Percentiles rank a stretch among this genome's conserved stretches.
Evolutionary conservation across 2,329 filamentous ascomycete species (phyloP).

Genomic region (Lachnellula hyalina): DNA sequence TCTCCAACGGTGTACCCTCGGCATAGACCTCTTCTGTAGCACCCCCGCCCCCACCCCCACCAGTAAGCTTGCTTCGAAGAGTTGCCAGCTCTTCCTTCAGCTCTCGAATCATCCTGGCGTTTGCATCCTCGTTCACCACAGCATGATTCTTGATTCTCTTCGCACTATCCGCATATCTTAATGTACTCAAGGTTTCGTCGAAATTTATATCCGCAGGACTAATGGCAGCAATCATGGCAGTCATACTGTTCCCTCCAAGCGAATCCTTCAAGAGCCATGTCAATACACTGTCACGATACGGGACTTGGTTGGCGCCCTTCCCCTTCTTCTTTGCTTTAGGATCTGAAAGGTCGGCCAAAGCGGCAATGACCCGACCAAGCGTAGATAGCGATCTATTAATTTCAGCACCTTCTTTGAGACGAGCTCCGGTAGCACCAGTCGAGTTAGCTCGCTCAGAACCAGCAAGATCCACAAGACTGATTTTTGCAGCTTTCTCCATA

Average conservation of each 20-base stretch:
- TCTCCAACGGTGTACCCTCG: conserved; percentile 83
- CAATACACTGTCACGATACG: conserved; percentile 92
- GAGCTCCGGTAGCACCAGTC: conserved; percentile 90
- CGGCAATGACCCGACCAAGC: conserved; percentile 93
- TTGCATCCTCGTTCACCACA: conserved; percentile 97
- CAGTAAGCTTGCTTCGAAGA: conserved; percentile 77
- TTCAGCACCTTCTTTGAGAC: conserved; percentile 94
- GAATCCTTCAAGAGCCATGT: conserved; percentile 98
- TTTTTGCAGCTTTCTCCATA: conserved; percentile 95
- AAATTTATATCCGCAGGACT: conserved; percentile 99
- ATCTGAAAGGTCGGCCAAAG: conserved; percentile 82
- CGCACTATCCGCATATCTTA: conserved; percentile 93
- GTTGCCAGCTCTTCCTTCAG: conserved; percentile 90
- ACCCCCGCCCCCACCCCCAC: conserved; percentile 47
- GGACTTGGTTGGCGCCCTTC: conserved; percentile 66
- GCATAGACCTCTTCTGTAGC: conserved; percentile 79
- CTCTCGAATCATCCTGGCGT: conserved; percentile 97
- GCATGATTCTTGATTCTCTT: conserved; percentile 99
- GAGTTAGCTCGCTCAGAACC: conserved; percentile 97
- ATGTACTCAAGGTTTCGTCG: conserved; percentile 91
- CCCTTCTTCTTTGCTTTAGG: conserved; percentile 76
- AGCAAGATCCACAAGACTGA: conserved; percentile 94
- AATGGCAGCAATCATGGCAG: conserved; percentile 98
- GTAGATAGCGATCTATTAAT: conserved; percentile 98
- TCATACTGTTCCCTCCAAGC: conserved; percentile 97